Evolutionary conservation across 1,284 basidiomycete genomes (phyloP).

Genomic region (Sporisorium graminicola): DNA sequence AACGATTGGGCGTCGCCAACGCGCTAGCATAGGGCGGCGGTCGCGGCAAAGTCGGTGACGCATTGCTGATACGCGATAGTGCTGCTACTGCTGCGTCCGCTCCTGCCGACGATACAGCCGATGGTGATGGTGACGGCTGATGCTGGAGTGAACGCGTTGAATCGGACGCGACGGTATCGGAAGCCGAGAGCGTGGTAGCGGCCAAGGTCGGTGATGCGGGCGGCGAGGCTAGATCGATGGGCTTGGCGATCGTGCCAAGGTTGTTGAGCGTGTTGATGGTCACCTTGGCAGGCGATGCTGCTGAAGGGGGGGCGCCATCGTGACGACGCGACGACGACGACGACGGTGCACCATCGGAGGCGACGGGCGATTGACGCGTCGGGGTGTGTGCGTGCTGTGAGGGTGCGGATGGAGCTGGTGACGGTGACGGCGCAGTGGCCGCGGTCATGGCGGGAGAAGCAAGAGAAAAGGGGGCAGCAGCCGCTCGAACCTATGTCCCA

Average conservation of each 20-base stretch:
- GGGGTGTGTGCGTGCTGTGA: slow-evolving; percentile 32
- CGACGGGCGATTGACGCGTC: slow-evolving; percentile 24
- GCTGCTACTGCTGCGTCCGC: neutral
- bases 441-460: slow-evolving; percentile 36
- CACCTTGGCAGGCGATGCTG: slow-evolving; percentile 34
- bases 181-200: slow-evolving; percentile 2
- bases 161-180: slow-evolving; percentile 27
- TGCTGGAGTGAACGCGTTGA: slow-evolving; percentile 23
- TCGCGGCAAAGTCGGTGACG: slow-evolving; percentile 14
- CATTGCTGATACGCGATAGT: slow-evolving; percentile 7
- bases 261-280: slow-evolving; percentile 7
- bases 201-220: slow-evolving; percentile 27
- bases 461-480: slow-evolving; percentile 2
- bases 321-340: slow-evolving; percentile 41
- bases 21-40: slow-evolving; percentile 20
- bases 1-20: slow-evolving; percentile 20
- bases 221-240: slow-evolving; percentile 50
- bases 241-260: slow-evolving; percentile 38
- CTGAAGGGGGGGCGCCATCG: slow-evolving; percentile 30
- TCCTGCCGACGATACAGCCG: slow-evolving; percentile 1
- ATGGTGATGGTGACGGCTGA: slow-evolving; percentile 19
- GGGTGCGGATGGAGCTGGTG: slow-evolving; percentile 46
- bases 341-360: slow-evolving; percentile 19
- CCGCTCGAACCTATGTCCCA: slow-evolving; percentile 5
- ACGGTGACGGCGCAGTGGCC: slow-evolving; percentile 50